A percentile compares a stretch with the other conserved stretches of the same genome.
These are phyloP conservation scores for Citrus cavaleriei DNA, from an alignment of 345 rosid genomes.

Conservation along the genomic window DNA sequence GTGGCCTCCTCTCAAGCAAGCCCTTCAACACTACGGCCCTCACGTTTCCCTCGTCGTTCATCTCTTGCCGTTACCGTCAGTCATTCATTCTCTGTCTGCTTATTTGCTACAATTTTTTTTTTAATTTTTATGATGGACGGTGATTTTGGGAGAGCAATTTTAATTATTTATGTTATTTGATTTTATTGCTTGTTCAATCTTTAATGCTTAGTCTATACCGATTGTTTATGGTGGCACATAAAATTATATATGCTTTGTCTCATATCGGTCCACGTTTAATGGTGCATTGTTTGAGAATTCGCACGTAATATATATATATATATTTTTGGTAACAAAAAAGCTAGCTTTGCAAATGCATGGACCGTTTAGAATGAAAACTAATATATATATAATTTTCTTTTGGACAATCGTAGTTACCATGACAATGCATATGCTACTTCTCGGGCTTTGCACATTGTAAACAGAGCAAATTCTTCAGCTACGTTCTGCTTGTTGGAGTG, in stretches of 20 bases:
- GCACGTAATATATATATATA: no score
- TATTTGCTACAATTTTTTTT: neutral
- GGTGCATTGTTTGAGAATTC: no score
- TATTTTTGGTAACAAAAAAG: no score
- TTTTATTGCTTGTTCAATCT: no score
- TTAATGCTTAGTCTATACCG: no score
- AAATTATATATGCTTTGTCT: no score
- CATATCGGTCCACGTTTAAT: no score
- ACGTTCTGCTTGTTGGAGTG: constrained; percentile 63
- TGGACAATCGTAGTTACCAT: constrained; percentile 58
- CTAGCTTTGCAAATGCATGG: no score
- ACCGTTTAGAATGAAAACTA: no score
- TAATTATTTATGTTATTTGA: neutral
- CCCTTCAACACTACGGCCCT: constrained; percentile 56
- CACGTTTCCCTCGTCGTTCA: constrained; percentile 57
- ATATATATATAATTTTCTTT: neutral
- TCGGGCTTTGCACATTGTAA: constrained; percentile 75
- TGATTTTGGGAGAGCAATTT: neutral
- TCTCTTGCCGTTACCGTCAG: constrained; percentile 91
- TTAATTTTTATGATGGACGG: neutral
- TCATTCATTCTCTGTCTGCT: neutral
- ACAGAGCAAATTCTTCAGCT: constrained; percentile 41
- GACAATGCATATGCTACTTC: constrained; percentile 78
- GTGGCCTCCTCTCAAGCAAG: constrained; percentile 78
- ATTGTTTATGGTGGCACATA: no score